Base-by-base conservation (phyloP, 345 rosid species). In the Litchi chinensis region DNA sequence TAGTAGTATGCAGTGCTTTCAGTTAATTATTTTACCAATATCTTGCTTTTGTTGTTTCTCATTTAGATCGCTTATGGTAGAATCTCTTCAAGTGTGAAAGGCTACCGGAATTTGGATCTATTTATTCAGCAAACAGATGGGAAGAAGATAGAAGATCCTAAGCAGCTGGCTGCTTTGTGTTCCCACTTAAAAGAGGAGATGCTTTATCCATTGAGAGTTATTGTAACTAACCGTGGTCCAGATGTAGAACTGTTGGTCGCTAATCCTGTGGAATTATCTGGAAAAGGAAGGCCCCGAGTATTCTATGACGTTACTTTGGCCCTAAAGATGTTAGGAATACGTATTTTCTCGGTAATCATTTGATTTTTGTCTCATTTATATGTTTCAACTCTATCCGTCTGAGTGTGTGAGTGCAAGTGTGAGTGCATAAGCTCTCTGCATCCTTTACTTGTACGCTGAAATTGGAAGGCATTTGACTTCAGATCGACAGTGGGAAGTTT, bases 231-330 rank as follows among this genome's bases (percentile, higher is more conserved):
- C 80, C 83, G 95, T 66, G 97, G 95, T 59, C 97, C 91, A 52
- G 95, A 91, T 75, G 76, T 92, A 4, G 95, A 93, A 79, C 90
- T 93, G 16, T 46, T 91, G 78, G 90, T 90, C 44, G 93, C 95
- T 9, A 89, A 93, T 83, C 97, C 93, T 24, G 95, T 89, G n/a
- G 95, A 93, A 78, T 73, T 88, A 60, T 93, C 91, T 32, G 93
- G 93, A 16, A 91, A 82, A 62, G 95, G 95, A 86, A 88, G 97
- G 77, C 95, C 97, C 11, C 87, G 93, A 12, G 97, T 91, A 66
- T 90, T 93, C 86, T 88, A 88, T 10, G 92, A 93, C 76, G 87
- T 93, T 54, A 93, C 93, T 11, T 82, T 86, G 68, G 91, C 97
- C 40, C 84, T 90, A 68, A 90, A 91, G 83, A 73, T 82, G 19